These are phyloP conservation scores for Parathielavia hyrcaniae DNA, from an alignment of 495 filamentous ascomycete genomes.

Conservation along the genomic window DNA sequence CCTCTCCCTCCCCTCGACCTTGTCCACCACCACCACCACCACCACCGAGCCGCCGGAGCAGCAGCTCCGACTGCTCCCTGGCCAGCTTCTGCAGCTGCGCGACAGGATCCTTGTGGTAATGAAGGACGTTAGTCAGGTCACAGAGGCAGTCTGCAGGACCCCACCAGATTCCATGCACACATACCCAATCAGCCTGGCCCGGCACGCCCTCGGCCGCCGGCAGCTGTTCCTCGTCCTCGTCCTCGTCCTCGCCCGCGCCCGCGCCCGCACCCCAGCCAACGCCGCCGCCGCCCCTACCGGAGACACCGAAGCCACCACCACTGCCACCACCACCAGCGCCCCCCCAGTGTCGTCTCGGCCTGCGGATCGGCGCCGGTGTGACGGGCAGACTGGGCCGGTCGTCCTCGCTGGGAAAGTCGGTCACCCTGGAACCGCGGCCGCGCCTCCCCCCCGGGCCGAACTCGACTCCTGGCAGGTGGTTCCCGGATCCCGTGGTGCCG, in stretches of 20 bases:
- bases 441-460: slow-evolving; percentile 35
- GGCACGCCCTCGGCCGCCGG: slow-evolving; percentile 75
- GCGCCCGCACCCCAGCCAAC: slow-evolving; percentile 45
- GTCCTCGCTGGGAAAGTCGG: slow-evolving; percentile 76
- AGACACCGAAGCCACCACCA: background rate
- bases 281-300: slow-evolving; percentile 31
- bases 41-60: slow-evolving; percentile 42
- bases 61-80: slow-evolving; percentile 53
- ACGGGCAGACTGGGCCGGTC: slow-evolving; percentile 88
- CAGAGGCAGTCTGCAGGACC: slow-evolving; percentile 51
- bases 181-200: slow-evolving; percentile 82
- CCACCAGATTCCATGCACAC: slow-evolving; percentile 53
- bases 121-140: slow-evolving; percentile 50
- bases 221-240: slow-evolving; percentile 44
- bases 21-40: background rate
- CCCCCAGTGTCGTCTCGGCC: slow-evolving; percentile 34
- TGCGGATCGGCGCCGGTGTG: slow-evolving; percentile 70
- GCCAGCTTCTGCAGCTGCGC: slow-evolving; percentile 63
- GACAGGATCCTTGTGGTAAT: slow-evolving; percentile 59
- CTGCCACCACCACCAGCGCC: slow-evolving; percentile 36
- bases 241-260: slow-evolving; percentile 38
- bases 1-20: background rate
- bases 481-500: background rate
- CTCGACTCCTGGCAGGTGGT: too few relatives aligned
- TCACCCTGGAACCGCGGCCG: slow-evolving; percentile 61